Base-by-base conservation (phyloP, 2,329 filamentous ascomycete species). In the Trichoderma brevicompactum region DNA sequence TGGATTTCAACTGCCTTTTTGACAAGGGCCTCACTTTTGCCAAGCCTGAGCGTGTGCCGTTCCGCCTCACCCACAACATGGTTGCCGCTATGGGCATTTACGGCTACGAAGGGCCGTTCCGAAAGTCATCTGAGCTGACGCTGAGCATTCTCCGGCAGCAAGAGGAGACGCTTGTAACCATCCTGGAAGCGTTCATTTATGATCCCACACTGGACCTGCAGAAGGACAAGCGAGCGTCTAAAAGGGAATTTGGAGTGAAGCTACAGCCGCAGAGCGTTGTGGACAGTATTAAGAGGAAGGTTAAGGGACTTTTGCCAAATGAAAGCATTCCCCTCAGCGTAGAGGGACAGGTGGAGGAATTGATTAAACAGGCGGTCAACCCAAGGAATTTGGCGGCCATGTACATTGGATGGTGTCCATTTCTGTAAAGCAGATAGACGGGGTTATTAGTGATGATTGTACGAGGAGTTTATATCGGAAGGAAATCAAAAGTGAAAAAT, bases 1-100 rank as follows among this genome's bases (percentile, higher is more conserved):
- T 99, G 52, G 95, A 99, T 79, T 99, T 99, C 84, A 99, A 99
- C 79, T 99, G 96, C 77, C 87, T 99, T 5, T 99, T 99, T 76
- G 96, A 99, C 81, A 99, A 99, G 74, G 95, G 95, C 1, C 85
- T 94, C 46, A 97, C 94, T 0, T 98, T 99, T 75, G 90, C 93
- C 68, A 96, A 96, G 77, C 94, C 95, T 0, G 95, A 99, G 78
- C 84, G 91, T 36, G 95, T 99, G 1, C 96, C 95, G 2, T 99
- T 99, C 83, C 91, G 96, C 15, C 84, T 99, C 48, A 99, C 95
- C 4, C 94, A 97, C 82, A 99, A 99, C 79, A 98, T 99, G 94
- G 87, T 96, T 41, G 92, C 96, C 69, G 96, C 95, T 10, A 98
- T 99, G 88, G 95, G 95, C 5, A 89, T 96, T 23, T 94, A 96